These are phyloP conservation scores for Phytophthora fragariaefolia DNA, from an alignment of 352 stramenopile species.

Conservation along the genomic window DNA sequence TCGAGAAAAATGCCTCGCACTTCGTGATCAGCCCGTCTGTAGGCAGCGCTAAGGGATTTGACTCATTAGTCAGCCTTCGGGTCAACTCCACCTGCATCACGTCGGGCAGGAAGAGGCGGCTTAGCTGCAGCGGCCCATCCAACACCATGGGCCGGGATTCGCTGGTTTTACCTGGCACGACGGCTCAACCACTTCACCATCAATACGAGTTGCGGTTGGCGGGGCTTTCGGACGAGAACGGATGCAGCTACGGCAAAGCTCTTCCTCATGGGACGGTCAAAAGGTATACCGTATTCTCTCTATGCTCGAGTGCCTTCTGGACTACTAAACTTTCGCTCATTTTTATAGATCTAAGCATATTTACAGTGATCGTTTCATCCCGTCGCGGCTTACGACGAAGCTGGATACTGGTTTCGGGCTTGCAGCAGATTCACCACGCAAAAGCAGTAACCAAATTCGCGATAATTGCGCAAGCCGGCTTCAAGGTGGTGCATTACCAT, in stretches of 20 bases:
- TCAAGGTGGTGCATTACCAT: constrained; percentile 11
- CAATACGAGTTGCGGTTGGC: constrained; percentile 59
- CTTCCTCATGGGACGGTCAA: constrained; percentile 61
- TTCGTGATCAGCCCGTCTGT: constrained; percentile 36
- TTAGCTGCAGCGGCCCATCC: constrained; percentile 19
- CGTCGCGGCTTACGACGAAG: constrained; percentile 72
- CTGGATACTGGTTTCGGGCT: constrained; percentile 79
- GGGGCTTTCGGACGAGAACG: constrained; percentile 41
- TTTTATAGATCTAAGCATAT: constrained; percentile 70
- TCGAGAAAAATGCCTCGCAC: constrained; percentile 33
- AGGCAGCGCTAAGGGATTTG: constrained; percentile 16
- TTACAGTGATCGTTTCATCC: constrained; percentile 91
- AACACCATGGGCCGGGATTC: constrained; percentile 27
- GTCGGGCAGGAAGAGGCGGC: constrained; percentile 30
- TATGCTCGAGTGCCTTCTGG: background rate
- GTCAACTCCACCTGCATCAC: constrained; percentile 20
- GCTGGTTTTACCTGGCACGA: constrained; percentile 14
- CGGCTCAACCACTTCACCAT: constrained; percentile 50
- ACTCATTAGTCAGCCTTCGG: constrained; percentile 12
- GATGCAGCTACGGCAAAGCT: constrained; percentile 31
- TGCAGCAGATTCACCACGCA: constrained; percentile 50
- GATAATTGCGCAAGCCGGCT: constrained; percentile 8
- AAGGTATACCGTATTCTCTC: constrained; percentile 32
- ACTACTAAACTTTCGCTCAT: constrained; percentile 10
- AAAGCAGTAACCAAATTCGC: constrained; percentile 37